Evolutionary conservation across 257 asterid genomes (phyloP).

Genomic region (Lycium ferocissimum): DNA sequence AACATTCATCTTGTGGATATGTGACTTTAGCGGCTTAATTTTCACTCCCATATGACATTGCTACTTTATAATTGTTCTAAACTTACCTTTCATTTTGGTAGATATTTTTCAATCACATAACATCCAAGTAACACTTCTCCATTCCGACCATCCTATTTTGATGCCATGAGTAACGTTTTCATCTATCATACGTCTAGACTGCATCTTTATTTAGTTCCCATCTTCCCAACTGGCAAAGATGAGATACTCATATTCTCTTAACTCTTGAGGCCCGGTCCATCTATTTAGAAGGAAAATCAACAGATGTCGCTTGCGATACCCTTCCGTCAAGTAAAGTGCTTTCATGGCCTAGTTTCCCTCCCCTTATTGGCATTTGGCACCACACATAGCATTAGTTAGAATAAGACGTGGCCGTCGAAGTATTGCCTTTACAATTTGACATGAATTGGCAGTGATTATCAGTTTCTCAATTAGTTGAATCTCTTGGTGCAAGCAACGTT

Average conservation of each 20-base stretch:
- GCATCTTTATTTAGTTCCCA: slow-evolving; percentile 9
- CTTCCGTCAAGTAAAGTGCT: not conserved
- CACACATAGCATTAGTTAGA: not conserved
- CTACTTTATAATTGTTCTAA: not conserved
- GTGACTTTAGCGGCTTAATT: not conserved
- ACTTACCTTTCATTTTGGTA: not conserved
- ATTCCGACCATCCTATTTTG: not conserved
- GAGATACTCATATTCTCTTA: slow-evolving; percentile 7
- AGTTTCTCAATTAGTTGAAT: slow-evolving; percentile 11
- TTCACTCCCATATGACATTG: not conserved
- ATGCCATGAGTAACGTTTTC: not conserved
- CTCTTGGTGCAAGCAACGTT: not conserved
- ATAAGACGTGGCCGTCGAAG: not conserved
- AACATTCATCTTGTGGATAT: slow-evolving; percentile 12
- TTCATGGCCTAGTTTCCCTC: slow-evolving; percentile 7
- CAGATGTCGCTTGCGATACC: not conserved
- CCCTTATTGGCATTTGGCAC: not conserved
- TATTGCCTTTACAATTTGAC: not conserved
- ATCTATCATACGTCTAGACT: not conserved
- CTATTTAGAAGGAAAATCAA: not conserved
- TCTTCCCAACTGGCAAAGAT: not conserved
- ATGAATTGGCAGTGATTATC: not conserved
- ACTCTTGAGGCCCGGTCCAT: not conserved
- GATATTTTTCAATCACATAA: not conserved
- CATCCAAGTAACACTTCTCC: slow-evolving; percentile 15